Conservation (phyloP, 2,329 filamentous ascomycete genomes). For the Didymella lethalis region DNA sequence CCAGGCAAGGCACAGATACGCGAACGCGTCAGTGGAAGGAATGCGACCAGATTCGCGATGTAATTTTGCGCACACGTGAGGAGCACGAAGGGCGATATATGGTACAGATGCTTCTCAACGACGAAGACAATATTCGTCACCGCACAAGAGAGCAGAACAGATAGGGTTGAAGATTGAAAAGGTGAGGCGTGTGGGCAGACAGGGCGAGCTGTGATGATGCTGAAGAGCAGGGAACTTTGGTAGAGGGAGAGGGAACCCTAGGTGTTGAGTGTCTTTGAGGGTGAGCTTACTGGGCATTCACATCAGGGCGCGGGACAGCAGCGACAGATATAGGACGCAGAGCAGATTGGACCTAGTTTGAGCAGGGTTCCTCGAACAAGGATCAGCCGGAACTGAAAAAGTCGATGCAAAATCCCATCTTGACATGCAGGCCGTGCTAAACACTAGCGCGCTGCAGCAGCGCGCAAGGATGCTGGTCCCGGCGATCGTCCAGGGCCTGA, state of each 20-base stretch:
- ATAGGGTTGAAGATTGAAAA: neutral
- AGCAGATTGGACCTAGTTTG: constrained; percentile 22
- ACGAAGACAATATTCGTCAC: neutral
- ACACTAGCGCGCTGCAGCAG: constrained; percentile 17
- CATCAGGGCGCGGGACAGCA: constrained; percentile 17
- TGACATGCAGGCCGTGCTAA: constrained; percentile 23
- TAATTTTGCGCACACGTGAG: constrained; percentile 35
- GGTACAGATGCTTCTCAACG: constrained; percentile 8
- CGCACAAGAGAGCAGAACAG: neutral
- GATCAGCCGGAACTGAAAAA: constrained; percentile 23
- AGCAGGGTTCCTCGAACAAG: constrained; percentile 19
- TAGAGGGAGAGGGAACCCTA: neutral
- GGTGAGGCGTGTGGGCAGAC: neutral
- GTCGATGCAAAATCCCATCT: constrained; percentile 27
- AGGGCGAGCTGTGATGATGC: neutral
- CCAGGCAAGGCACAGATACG: constrained; percentile 34
- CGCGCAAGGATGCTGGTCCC: constrained; percentile 17
- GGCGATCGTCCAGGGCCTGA: constrained; percentile 24
- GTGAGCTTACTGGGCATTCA: constrained; percentile 18
- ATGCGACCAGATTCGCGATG: constrained; percentile 34
- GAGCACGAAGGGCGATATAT: constrained; percentile 11
- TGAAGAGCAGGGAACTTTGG: constrained; percentile 3
- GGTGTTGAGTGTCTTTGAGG: constrained; percentile 4
- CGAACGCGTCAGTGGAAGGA: constrained; percentile 43
- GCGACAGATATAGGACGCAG: constrained; percentile 22